Percentiles rank a stretch among this genome's conserved stretches.
phyloP scores from a whole-genome alignment of 371 early-diverging fungal species.

The Furculomyces boomerangus region DNA sequence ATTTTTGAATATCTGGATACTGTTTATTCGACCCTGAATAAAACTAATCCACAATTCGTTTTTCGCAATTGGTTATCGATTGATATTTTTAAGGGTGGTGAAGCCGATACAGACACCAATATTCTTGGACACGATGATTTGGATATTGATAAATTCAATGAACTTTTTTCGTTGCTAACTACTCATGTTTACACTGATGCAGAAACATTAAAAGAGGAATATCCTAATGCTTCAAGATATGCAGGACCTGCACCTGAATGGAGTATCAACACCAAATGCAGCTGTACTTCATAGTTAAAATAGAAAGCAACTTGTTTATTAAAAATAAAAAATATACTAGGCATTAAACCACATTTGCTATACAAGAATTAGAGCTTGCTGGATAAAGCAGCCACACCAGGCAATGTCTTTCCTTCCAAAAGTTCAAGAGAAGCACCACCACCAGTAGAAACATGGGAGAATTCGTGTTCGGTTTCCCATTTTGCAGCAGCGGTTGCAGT shows the following conservation, averaged over 20 bases:
- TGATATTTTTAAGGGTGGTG: slow-evolving; percentile 31
- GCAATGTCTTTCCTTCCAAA: slow-evolving; percentile 80
- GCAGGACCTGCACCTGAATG: slow-evolving; percentile 26
- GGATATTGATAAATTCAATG: too few relatives aligned
- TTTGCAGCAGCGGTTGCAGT: slow-evolving; percentile 94
- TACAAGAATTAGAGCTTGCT: too few relatives aligned
- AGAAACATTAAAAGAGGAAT: slow-evolving; percentile 12
- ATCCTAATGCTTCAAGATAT: slow-evolving; percentile 6
- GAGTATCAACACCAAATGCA: slow-evolving; percentile 36
- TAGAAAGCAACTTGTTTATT: too few relatives aligned
- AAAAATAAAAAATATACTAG: not conserved
- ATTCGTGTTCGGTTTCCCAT: slow-evolving; percentile 62
- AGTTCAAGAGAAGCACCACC: slow-evolving; percentile 95
- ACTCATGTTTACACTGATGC: slow-evolving; percentile 31
- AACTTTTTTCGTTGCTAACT: slow-evolving; percentile 32
- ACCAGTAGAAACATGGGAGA: slow-evolving; percentile 94
- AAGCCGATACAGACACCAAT: slow-evolving; percentile 5
- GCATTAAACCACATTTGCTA: too few relatives aligned
- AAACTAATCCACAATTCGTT: slow-evolving; percentile 46
- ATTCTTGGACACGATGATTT: slow-evolving; percentile 9
- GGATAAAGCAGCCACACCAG: slow-evolving; percentile 82
- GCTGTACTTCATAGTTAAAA: slow-evolving; percentile 32
- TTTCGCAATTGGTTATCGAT: slow-evolving; percentile 58
- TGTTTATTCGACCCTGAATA: slow-evolving; percentile 32
- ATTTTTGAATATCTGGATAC: too few relatives aligned